Evolutionary conservation across 345 rosid genomes (phyloP).

Genomic region (Microthlaspi erraticum): DNA sequence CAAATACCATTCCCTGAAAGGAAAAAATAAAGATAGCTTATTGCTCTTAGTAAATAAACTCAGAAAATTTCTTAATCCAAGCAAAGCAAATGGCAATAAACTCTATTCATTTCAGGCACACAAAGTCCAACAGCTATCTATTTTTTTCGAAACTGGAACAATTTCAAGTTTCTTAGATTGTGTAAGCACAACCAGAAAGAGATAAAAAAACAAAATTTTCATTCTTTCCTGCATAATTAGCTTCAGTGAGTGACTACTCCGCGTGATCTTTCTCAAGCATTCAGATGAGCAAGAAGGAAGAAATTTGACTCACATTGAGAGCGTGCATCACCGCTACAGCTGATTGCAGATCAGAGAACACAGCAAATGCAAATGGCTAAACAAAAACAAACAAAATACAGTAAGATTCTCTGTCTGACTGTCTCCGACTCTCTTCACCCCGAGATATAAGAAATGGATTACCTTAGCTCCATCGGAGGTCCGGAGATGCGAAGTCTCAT

Average conservation of each 20-base stretch:
- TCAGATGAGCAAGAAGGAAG: background rate
- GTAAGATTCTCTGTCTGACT: slow-evolving; percentile 23
- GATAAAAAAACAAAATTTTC: background rate
- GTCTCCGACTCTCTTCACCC: background rate
- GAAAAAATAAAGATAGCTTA: slow-evolving; percentile 16
- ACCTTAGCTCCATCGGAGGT: slow-evolving; percentile 50
- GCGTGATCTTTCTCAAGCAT: background rate
- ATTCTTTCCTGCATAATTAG: slow-evolving; percentile 2
- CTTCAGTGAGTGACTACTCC: background rate
- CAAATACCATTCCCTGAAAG: slow-evolving; percentile 86
- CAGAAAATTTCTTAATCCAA: background rate
- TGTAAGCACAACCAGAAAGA: slow-evolving; percentile 12
- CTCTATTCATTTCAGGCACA: background rate
- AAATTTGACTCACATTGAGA: slow-evolving; percentile 63
- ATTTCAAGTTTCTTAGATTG: background rate
- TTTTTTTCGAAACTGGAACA: background rate
- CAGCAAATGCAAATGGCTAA: slow-evolving; percentile 90
- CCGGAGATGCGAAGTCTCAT: slow-evolving; percentile 85
- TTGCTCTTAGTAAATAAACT: background rate
- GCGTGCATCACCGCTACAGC: slow-evolving; percentile 79
- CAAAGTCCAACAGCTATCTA: background rate
- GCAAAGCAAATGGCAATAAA: background rate
- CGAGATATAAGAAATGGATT: background rate
- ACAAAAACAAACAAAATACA: background rate
- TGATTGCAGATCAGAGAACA: slow-evolving; percentile 73